Evolutionary conservation across 2,329 filamentous ascomycete species (phyloP).

Genomic region (Paecilomyces dactylethromorphus): DNA sequence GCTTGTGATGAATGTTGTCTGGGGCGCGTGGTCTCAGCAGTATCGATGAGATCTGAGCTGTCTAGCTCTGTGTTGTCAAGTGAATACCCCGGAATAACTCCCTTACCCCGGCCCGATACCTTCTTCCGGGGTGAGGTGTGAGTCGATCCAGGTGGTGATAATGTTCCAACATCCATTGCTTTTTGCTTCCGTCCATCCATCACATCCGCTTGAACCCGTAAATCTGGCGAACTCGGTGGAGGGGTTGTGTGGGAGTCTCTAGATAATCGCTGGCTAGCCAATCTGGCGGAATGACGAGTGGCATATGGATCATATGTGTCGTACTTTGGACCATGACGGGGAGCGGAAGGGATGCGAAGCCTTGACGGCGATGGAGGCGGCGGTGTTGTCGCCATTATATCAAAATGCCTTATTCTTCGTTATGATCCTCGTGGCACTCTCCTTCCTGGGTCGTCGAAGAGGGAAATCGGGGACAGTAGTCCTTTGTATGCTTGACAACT

Average conservation of each 20-base stretch:
- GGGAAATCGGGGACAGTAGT: neutral
- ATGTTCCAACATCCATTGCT: slow-evolving; percentile 12
- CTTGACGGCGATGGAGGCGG: slow-evolving; percentile 36
- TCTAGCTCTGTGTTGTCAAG: slow-evolving; percentile 11
- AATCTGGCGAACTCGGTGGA: slow-evolving; percentile 20
- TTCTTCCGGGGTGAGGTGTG: slow-evolving; percentile 22
- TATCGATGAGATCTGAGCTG: slow-evolving; percentile 16
- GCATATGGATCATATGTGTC: slow-evolving; percentile 35
- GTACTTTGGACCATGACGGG: slow-evolving; percentile 40
- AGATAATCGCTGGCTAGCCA: slow-evolving; percentile 28
- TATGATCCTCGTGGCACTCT: neutral
- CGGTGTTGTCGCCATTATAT: slow-evolving; percentile 39
- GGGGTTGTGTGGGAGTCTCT: slow-evolving; percentile 21
- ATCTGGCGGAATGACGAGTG: slow-evolving; percentile 33
- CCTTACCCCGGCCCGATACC: slow-evolving; percentile 8
- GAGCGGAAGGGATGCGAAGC: slow-evolving; percentile 37
- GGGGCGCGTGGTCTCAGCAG: slow-evolving; percentile 13
- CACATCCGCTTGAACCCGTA: slow-evolving; percentile 9
- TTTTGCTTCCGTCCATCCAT: slow-evolving; percentile 16
- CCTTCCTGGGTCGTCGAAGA: neutral
- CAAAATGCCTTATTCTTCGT: neutral
- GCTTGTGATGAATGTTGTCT: slow-evolving; percentile 15
- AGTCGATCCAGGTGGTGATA: slow-evolving; percentile 24
- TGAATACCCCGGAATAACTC: slow-evolving; percentile 11
- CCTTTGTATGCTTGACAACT: neutral